A percentile compares a stretch with the other conserved stretches of the same genome.
Evolutionary conservation across 176 grass and related monocot genomes (phyloP).

Genomic region (Cymbopogon citratus): DNA sequence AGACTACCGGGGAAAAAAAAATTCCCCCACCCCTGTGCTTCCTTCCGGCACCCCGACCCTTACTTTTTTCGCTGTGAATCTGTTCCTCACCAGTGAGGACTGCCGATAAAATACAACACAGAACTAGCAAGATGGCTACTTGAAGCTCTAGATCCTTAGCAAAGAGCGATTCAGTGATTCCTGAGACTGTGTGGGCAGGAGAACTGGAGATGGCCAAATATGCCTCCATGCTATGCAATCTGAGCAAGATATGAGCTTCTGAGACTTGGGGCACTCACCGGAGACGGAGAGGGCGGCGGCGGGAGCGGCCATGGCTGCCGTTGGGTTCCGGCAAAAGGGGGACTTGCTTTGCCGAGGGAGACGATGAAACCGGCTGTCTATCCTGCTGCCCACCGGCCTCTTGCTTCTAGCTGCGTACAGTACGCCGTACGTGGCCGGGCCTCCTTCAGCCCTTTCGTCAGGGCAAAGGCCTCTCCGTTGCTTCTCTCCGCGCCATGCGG

Average conservation of each 20-base stretch:
- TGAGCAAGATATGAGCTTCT: neutral
- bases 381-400: conserved; percentile 3
- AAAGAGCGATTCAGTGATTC: neutral
- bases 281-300: conserved; percentile 22
- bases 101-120: no score
- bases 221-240: neutral
- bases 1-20: neutral
- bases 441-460: neutral
- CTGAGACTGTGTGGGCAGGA: neutral
- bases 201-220: neutral
- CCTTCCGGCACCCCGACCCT: no score
- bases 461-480: no score
- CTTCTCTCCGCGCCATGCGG: no score
- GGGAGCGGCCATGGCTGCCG: conserved; percentile 32
- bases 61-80: no score
- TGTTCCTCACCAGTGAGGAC: no score
- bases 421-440: neutral
- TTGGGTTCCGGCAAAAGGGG: neutral
- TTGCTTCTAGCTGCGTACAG: neutral
- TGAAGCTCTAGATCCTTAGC: no score
- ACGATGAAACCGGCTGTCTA: conserved; percentile 8
- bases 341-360: neutral
- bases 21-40: neutral
- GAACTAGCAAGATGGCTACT: no score
- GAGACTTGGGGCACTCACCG: neutral